These are phyloP conservation scores for Cordyceps javanica DNA, from an alignment of 2,329 filamentous ascomycete species.

Conservation along the genomic window DNA sequence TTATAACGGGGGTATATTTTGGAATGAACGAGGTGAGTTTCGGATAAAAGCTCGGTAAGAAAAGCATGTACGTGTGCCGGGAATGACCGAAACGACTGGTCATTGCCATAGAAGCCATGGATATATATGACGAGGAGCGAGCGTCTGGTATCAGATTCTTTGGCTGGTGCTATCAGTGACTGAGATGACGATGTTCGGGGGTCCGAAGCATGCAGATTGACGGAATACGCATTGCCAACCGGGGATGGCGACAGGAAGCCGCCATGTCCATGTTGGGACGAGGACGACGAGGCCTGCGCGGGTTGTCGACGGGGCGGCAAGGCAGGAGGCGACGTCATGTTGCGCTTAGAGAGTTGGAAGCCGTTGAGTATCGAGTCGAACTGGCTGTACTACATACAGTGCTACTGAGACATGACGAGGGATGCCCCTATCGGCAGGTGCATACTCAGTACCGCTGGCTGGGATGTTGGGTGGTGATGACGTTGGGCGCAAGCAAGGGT, in stretches of 20 bases:
- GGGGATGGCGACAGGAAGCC: not conserved
- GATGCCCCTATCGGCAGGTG: not conserved
- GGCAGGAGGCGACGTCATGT: slow-evolving; percentile 3
- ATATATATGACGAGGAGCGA: slow-evolving; percentile 74
- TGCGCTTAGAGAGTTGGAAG: not conserved
- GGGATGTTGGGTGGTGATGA: not conserved
- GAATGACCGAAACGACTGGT: slow-evolving; percentile 81
- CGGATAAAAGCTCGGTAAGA: slow-evolving; percentile 57
- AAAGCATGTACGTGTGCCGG: slow-evolving; percentile 80
- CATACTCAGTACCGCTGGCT: not conserved
- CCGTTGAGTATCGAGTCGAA: not conserved
- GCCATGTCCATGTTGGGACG: not conserved
- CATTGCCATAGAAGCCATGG: slow-evolving; percentile 85
- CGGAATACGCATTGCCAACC: not conserved
- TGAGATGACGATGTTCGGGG: slow-evolving; percentile 45
- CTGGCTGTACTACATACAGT: not conserved
- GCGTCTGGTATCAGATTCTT: slow-evolving; percentile 31
- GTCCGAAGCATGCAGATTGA: slow-evolving; percentile 24
- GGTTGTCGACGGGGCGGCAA: not conserved
- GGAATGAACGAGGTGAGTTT: slow-evolving; percentile 75
- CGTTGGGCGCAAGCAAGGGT: not conserved
- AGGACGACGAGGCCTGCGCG: not conserved
- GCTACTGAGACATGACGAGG: not conserved
- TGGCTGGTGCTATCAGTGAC: slow-evolving; percentile 30
- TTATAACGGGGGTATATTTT: slow-evolving; percentile 81